These are phyloP conservation scores for Cladophialophora psammophila DNA, from an alignment of 2,329 filamentous ascomycete species.

Conservation along the genomic window DNA sequence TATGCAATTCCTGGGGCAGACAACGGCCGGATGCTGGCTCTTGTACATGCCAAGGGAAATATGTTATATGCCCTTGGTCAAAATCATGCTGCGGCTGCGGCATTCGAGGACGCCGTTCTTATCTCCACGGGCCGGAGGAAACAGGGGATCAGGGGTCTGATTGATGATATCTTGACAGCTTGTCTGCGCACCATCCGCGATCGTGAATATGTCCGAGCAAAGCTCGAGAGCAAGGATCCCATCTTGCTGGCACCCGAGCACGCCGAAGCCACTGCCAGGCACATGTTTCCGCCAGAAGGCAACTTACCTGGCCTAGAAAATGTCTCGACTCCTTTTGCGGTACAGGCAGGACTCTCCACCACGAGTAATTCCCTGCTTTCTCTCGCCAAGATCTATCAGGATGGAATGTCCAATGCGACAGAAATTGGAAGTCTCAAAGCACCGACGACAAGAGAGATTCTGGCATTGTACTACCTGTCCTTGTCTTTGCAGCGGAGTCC, in stretches of 20 bases:
- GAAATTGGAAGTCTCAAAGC: slow-evolving; percentile 66
- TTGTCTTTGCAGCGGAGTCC: slow-evolving; percentile 93
- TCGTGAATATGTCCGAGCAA: slow-evolving; percentile 43
- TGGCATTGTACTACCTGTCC: slow-evolving; percentile 94
- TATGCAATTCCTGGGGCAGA: slow-evolving; percentile 85
- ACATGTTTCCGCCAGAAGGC: slow-evolving; percentile 79
- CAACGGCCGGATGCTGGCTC: slow-evolving; percentile 89
- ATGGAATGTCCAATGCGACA: slow-evolving; percentile 73
- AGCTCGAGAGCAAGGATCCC: slow-evolving; percentile 60
- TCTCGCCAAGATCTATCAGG: slow-evolving; percentile 96
- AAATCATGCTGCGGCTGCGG: slow-evolving; percentile 77
- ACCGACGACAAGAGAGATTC: slow-evolving; percentile 85
- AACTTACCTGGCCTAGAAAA: slow-evolving; percentile 80
- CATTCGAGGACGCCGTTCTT: slow-evolving; percentile 93
- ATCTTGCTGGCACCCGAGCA: slow-evolving; percentile 83
- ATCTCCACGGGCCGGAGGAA: slow-evolving; percentile 79
- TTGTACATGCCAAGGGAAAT: slow-evolving; percentile 97
- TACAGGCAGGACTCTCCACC: slow-evolving; percentile 83
- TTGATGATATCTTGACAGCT: slow-evolving; percentile 76
- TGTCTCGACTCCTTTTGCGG: slow-evolving; percentile 73
- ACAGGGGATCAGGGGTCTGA: slow-evolving; percentile 76
- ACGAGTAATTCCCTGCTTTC: slow-evolving; percentile 96
- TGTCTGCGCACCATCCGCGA: slow-evolving; percentile 41
- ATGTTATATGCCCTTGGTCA: slow-evolving; percentile 93
- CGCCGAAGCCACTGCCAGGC: slow-evolving; percentile 79